These are phyloP conservation scores for Suillus plorans DNA, from an alignment of 768 basidiomycete species.

Conservation along the genomic window DNA sequence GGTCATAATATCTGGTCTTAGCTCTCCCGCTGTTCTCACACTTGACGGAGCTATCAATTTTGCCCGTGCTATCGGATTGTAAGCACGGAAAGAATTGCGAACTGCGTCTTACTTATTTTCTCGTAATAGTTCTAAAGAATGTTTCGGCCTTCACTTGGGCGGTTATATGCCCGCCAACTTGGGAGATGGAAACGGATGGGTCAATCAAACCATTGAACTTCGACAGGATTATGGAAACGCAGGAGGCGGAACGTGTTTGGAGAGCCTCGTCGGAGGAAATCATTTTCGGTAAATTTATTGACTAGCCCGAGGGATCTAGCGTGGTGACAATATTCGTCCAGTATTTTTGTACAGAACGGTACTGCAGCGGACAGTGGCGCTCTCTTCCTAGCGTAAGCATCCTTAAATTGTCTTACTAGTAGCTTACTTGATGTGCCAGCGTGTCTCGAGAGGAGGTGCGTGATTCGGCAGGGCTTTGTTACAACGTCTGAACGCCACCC, in stretches of 20 bases:
- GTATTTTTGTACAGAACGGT: conserved; percentile 62
- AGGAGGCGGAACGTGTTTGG: conserved; percentile 43
- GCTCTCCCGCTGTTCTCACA: conserved; percentile 56
- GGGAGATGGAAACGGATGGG: conserved; percentile 46
- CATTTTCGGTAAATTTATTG: conserved; percentile 40
- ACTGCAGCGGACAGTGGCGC: conserved; percentile 45
- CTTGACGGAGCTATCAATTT: conserved; percentile 57
- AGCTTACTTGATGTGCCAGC: conserved; percentile 23
- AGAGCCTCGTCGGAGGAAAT: conserved; percentile 46
- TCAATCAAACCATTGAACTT: conserved; percentile 44
- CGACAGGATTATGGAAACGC: conserved; percentile 42
- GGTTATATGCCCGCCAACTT: conserved; percentile 41
- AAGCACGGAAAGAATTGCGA: conserved; percentile 19
- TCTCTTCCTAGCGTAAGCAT: conserved; percentile 59
- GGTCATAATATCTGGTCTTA: conserved; percentile 67
- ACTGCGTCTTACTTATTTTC: conserved; percentile 3
- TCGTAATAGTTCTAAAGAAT: conserved; percentile 39
- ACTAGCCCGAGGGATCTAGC: background rate
- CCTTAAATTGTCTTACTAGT: background rate
- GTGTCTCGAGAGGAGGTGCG: conserved; percentile 49
- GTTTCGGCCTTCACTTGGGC: conserved; percentile 35
- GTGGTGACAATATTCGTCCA: conserved; percentile 19
- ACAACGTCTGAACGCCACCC: background rate
- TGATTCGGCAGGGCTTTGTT: background rate
- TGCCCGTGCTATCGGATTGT: conserved; percentile 66